Percentiles rank a stretch among this genome's conserved stretches.
phyloP scores from a whole-genome alignment of 2,329 filamentous ascomycete genomes.

The Coniochaeta prunicola region DNA sequence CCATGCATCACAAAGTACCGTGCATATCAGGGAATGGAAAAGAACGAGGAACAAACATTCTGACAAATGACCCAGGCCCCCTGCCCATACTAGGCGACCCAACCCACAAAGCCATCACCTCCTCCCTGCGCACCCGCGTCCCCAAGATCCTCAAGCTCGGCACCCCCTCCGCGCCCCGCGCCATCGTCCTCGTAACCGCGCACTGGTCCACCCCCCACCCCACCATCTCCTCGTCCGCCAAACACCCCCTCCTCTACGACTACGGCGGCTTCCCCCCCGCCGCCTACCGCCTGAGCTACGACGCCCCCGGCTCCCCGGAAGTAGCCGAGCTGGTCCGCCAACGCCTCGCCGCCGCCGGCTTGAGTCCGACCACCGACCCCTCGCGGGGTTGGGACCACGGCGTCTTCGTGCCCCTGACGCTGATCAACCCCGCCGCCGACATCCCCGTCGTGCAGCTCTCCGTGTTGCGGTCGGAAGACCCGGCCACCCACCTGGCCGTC shows the following conservation, averaged over 20 bases:
- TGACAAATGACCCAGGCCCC: conserved; percentile 30
- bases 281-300: conserved; percentile 47
- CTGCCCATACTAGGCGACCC: conserved; percentile 52
- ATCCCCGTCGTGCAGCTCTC: conserved; percentile 51
- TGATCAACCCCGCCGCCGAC: conserved; percentile 43
- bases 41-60: no score
- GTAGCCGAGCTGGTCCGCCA: conserved; percentile 40
- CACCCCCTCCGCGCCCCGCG: conserved; percentile 38
- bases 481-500: conserved; percentile 40
- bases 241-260: conserved; percentile 46
- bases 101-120: conserved; percentile 37
- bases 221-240: conserved; percentile 41
- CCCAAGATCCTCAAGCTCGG: conserved; percentile 48
- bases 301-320: conserved; percentile 46
- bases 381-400: conserved; percentile 47
- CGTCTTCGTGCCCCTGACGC: conserved; percentile 50
- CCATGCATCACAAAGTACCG: no score
- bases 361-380: conserved; percentile 16
- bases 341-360: conserved; percentile 37
- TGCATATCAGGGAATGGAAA: no score
- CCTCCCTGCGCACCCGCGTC: conserved; percentile 37
- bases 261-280: conserved; percentile 53
- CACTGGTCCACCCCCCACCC: conserved; percentile 46
- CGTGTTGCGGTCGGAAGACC: conserved; percentile 44
- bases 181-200: conserved; percentile 50